phyloP scores from a whole-genome alignment of 164 flowering plant species.

The Santalum album region DNA sequence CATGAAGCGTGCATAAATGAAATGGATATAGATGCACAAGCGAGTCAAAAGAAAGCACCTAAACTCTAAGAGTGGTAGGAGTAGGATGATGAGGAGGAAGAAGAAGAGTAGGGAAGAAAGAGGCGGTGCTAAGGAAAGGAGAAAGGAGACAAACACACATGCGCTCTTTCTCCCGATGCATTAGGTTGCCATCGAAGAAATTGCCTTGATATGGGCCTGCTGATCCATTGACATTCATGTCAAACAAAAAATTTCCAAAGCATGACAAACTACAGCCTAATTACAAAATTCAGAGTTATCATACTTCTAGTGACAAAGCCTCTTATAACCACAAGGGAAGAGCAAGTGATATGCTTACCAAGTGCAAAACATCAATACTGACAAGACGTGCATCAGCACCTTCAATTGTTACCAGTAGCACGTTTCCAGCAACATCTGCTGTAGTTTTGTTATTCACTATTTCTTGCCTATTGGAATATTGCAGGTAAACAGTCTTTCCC shows the following conservation, averaged over 20 bases:
- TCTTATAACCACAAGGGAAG: conserved; percentile 10
- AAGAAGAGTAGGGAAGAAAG: conserved; percentile 55
- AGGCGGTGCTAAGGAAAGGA: conserved; percentile 74
- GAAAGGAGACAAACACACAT: conserved; percentile 96
- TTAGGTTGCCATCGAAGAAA: conserved; percentile 87
- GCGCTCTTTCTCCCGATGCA: conserved; percentile 90
- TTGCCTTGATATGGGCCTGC: conserved; percentile 95
- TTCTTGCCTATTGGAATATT: conserved; percentile 94
- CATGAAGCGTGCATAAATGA: conserved; percentile 12
- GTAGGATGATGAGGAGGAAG: conserved; percentile 32
- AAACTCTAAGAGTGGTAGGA: not conserved
- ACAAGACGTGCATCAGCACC: conserved; percentile 83
- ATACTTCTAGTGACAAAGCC: conserved; percentile 10
- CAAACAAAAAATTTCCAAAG: conserved; percentile 45
- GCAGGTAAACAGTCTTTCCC: conserved; percentile 90
- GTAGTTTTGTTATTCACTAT: conserved; percentile 88
- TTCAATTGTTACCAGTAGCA: conserved; percentile 86
- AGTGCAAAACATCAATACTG: conserved; percentile 89
- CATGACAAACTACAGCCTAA: conserved; percentile 35
- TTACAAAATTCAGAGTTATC: conserved; percentile 15
- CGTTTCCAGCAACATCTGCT: conserved; percentile 93
- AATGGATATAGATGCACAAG: conserved; percentile 20
- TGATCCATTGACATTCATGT: conserved; percentile 84
- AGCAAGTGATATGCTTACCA: conserved; percentile 62
- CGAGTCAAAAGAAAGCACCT: conserved; percentile 16